Conservation (phyloP, 2,329 filamentous ascomycete species). For the Apiospora saccharicola region DNA sequence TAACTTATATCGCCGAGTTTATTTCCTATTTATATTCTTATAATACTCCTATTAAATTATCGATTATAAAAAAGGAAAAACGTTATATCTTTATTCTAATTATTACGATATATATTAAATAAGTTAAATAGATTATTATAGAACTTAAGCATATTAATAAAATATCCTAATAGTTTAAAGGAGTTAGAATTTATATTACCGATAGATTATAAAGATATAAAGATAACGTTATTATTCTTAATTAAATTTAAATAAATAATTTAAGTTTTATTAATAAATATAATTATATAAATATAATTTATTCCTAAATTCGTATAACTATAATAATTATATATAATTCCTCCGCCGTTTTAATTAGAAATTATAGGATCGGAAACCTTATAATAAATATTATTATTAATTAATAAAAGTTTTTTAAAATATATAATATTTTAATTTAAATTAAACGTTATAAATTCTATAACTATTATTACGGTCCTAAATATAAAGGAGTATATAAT, state of each 20-base stretch:
- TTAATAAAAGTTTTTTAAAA: background rate
- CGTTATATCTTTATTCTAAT: background rate
- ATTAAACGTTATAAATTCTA: background rate
- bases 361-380: background rate
- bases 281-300: background rate
- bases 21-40: background rate
- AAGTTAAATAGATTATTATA: background rate
- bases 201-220: background rate
- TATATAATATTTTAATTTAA: background rate
- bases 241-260: background rate
- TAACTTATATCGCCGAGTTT: background rate
- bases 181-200: background rate
- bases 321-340: background rate
- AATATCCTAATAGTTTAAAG: too few species aligned
- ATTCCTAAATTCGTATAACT: background rate
- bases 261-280: background rate
- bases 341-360: background rate
- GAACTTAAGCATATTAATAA: background rate
- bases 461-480: background rate
- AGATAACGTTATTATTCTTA: background rate
- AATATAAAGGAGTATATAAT: background rate
- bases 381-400: background rate
- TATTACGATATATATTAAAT: background rate
- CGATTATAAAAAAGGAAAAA: background rate
- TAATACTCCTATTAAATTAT: background rate